phyloP scores from a whole-genome alignment of 2,329 filamentous ascomycete genomes.

The Magnaporthiopsis poae region DNA sequence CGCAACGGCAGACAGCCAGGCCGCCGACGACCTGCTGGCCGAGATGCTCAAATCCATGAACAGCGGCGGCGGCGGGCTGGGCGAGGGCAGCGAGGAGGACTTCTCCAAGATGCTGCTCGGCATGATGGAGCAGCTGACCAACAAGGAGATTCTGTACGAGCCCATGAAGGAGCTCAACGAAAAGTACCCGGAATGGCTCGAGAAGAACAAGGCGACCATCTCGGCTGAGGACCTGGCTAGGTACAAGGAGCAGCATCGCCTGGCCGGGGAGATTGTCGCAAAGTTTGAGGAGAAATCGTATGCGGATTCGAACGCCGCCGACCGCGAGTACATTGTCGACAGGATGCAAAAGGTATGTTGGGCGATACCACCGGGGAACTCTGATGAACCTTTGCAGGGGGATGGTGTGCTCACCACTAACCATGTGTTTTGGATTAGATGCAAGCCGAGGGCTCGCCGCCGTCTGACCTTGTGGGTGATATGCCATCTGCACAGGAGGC shows the following conservation, averaged over 20 bases:
- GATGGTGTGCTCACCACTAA: not conserved
- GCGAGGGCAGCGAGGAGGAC: constrained; percentile 61
- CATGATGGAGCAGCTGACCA: constrained; percentile 98
- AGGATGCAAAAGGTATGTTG: constrained; percentile 84
- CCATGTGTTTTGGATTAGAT: constrained; percentile 49
- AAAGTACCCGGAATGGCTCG: constrained; percentile 85
- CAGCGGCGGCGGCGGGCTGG: constrained; percentile 39
- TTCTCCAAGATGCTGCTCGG: constrained; percentile 90
- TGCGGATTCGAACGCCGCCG: constrained; percentile 67
- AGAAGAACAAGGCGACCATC: constrained; percentile 59
- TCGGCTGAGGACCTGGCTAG: constrained; percentile 63
- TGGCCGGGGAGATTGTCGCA: constrained; percentile 77
- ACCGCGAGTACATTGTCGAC: constrained; percentile 88
- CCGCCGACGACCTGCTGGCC: constrained; percentile 74
- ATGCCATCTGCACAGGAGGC: constrained; percentile 73
- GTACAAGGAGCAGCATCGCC: constrained; percentile 67
- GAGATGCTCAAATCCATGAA: constrained; percentile 87
- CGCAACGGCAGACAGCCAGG: constrained; percentile 36
- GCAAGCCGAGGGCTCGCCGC: constrained; percentile 89
- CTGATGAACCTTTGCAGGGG: not conserved
- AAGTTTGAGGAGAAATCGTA: constrained; percentile 80
- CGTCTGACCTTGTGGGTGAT: constrained; percentile 81
- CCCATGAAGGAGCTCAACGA: constrained; percentile 94
- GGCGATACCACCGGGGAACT: constrained; percentile 4
- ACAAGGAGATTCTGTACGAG: constrained; percentile 96